Evolutionary conservation across 2,329 filamentous ascomycete species (phyloP), one percentile per base, ranked within the genome.

Genomic region (Pezicula radicicola): DNA sequence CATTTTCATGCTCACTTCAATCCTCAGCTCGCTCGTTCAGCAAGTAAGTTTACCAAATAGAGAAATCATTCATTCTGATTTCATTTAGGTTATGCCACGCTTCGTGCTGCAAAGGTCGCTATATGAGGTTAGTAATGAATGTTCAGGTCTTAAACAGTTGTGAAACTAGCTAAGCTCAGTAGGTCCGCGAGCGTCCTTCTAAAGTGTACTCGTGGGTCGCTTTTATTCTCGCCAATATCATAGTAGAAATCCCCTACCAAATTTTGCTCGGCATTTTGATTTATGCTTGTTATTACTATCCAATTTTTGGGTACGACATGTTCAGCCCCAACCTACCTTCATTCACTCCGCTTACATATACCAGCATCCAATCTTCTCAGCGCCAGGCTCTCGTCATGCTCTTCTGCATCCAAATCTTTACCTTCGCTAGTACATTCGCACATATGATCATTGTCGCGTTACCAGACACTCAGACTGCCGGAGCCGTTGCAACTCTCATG

Each of bases 211-310:
- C 48, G 78, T 68, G 65, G 66, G 60, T 54, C 19, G 66, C 63
- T 1, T 68, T 68, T 52, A 44, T 68, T 1, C 61, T 66, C 2
- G 61, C 64, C 9, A 67, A 66, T 37, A 88, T 96, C 59, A 71
- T 91, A 30, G 89, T 93, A 49, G 92, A 96, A 68, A 76, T 96
- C 4, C 90, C 91, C 0, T 96, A 89, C 82, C 91, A 95, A 66
- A 80, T 84, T 0, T 68, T 95, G 37, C 86, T 90, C 75, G 83
- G 84, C 1, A 77, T 86, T 16, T 71, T 95, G 62, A 87, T 92
- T 73, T 96, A 77, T 73, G 80, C 89, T 61, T 85, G 79, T 65
- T 94, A 89, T 81, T 96, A 95, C 75, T 96, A 92, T 55, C 76
- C 84, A 56, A n/a, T n/a, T n/a, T n/a, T n/a, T n/a, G n/a, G n/a